Percentiles rank a stretch among this genome's conserved stretches.
Conservation (phyloP, 371 early-diverging fungal species). For the Actinomucor elegans region DNA sequence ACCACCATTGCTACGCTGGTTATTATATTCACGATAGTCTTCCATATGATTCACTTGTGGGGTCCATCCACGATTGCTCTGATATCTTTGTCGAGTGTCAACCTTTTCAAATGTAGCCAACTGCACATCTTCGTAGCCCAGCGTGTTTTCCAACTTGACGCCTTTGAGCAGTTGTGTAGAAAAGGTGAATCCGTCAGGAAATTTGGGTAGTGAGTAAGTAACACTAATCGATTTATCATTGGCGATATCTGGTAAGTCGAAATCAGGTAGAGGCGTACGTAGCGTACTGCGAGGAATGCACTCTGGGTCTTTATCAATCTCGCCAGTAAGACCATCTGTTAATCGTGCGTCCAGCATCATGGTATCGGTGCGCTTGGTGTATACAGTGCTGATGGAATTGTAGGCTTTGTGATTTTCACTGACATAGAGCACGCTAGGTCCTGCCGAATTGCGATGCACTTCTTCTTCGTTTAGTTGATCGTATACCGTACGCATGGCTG, state of each 20-base stretch:
- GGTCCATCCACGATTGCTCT: constrained; percentile 38
- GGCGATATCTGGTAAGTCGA: constrained; percentile 58
- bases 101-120: constrained; percentile 52
- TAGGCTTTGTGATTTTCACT: constrained; percentile 67
- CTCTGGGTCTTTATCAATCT: constrained; percentile 61
- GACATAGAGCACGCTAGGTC: constrained; percentile 73
- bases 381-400: constrained; percentile 65
- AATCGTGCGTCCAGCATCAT: constrained; percentile 57
- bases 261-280: constrained; percentile 64
- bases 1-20: constrained; percentile 9
- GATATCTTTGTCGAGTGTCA: constrained; percentile 24
- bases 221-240: constrained; percentile 64
- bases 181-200: constrained; percentile 43
- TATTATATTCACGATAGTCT: constrained; percentile 44
- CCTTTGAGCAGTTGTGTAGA: constrained; percentile 53
- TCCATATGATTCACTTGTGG: constrained; percentile 48
- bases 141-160: constrained; percentile 43
- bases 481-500: constrained; percentile 76
- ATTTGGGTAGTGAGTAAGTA: constrained; percentile 46
- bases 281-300: constrained; percentile 75
- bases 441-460: constrained; percentile 69
- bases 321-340: constrained; percentile 65
- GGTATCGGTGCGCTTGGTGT: constrained; percentile 57
- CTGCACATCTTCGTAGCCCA: constrained; percentile 57
- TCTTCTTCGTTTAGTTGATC: constrained; percentile 78